Evolutionary conservation across 148 eudicot genomes (phyloP), one percentile per base, ranked within the genome.

Genomic region (Fagopyrum homotropicum): DNA sequence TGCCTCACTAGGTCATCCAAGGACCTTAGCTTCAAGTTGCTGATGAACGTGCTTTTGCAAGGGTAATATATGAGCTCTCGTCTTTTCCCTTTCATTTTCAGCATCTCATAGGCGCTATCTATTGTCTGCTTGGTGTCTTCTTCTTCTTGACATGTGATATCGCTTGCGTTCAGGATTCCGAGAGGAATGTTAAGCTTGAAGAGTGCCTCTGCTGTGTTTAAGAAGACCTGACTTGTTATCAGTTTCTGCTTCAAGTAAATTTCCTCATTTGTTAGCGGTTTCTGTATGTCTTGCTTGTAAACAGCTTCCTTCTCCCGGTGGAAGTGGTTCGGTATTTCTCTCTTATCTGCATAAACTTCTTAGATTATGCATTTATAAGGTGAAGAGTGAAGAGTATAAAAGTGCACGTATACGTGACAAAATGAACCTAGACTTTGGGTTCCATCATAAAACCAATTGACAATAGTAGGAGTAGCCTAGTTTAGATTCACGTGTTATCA

Each of bases 151-250:
- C 54, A 72, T 47, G 50, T 29, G 4, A 55, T 77, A 43, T 90
- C 91, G 16, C 78, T 83, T 29, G 75, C 86, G 61, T 87, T 84
- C 55, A 90, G 86, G 68, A 88, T 73, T 45, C 85, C 83, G 26
- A 82, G 56, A 0, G 97, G 94, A 78, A 92, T 86, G 75, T 89
- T 85, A 51, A 92, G 90, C 81, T 86, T 90, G 85, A 92, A 92
- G 75, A 95, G 85, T 16, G 90, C 93, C 55, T 92, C 92, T 76
- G 97, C 96, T 75, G 94, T 88, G 85, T 84, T 90, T 12, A 95
- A 84, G 63, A 95, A 86, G 11, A 84, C 61, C 73, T 87, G 91
- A 50, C 92, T 88, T 73, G 81, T 85, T 71, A 90, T 88, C 73
- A 89, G 84, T 78, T 71, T 84, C 81, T 85, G 86, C 82, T 95